Evolutionary conservation across 192 early-diverging fungal species (phyloP).

Genomic region (Dispira parvispora): DNA sequence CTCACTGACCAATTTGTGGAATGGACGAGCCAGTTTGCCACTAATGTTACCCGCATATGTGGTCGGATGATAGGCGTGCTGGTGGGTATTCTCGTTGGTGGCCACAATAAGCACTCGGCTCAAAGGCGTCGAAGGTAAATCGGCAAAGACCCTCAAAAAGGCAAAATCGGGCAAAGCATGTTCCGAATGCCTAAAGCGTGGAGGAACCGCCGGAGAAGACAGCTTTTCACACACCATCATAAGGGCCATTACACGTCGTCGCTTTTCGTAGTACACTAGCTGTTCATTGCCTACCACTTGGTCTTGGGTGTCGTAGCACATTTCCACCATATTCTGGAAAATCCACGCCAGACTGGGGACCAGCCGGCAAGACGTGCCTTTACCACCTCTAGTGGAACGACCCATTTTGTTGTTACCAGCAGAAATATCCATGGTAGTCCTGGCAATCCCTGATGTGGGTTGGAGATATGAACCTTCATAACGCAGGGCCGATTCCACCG

Average conservation of each 20-base stretch:
- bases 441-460: conserved; percentile 15
- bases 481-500: conserved; percentile 37
- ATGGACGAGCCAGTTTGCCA: conserved; percentile 15
- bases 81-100: conserved; percentile 8
- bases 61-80: not conserved
- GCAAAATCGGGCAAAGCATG: not conserved
- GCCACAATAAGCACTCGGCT: not conserved
- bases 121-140: not conserved
- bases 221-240: conserved; percentile 31
- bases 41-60: not conserved
- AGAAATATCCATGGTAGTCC: conserved; percentile 16
- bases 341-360: conserved; percentile 60
- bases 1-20: conserved; percentile 30
- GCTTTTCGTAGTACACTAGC: conserved; percentile 49
- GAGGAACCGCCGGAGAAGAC: not conserved
- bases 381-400: conserved; percentile 12
- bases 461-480: conserved; percentile 13
- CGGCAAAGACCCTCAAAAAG: not conserved
- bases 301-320: conserved; percentile 47
- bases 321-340: conserved; percentile 48
- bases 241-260: conserved; percentile 45
- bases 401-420: conserved; percentile 18
- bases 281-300: conserved; percentile 32
- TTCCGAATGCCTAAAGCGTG: not conserved
- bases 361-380: conserved; percentile 20